phyloP scores from a whole-genome alignment of 495 filamentous ascomycete genomes.

The Choiromyces venosus region DNA sequence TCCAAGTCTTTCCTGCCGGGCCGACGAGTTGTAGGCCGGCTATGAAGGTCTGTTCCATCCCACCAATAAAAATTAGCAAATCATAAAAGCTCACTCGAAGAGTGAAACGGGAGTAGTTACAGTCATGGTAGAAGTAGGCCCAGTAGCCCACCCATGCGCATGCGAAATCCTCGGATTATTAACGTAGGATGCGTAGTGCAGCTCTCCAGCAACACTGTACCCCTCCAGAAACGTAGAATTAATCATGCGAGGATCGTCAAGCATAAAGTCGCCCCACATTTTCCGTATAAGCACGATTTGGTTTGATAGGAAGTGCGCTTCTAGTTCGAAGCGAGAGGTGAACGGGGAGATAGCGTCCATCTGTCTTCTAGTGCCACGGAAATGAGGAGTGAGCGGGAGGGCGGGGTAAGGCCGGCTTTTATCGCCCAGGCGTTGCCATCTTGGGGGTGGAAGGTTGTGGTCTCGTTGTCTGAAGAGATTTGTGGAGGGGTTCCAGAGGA shows the following conservation, averaged over 20 bases:
- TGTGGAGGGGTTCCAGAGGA: conserved; percentile 42
- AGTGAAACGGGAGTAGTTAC: too few species aligned
- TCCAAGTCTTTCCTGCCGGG: conserved; percentile 52
- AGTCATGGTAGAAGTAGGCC: conserved; percentile 28
- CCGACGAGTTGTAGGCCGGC: conserved; percentile 53
- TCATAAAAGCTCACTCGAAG: too few species aligned
- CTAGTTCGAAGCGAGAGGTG: conserved; percentile 60
- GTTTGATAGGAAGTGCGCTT: conserved; percentile 54
- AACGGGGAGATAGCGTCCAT: conserved; percentile 61
- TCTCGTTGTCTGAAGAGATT: conserved; percentile 45
- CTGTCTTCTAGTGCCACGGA: conserved; percentile 50
- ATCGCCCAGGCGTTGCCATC: conserved; percentile 49
- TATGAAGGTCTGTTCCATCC: conserved; percentile 48
- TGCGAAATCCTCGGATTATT: conserved; percentile 55
- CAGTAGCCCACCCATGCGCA: conserved; percentile 44
- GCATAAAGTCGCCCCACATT: conserved; percentile 60
- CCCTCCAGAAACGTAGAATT: conserved; percentile 62
- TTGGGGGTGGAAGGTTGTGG: conserved; percentile 46
- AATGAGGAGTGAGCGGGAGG: conserved; percentile 39
- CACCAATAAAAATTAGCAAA: conserved; percentile 43
- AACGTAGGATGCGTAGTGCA: conserved; percentile 55
- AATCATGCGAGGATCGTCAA: conserved; percentile 57
- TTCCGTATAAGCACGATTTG: conserved; percentile 53
- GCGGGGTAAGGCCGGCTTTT: conserved; percentile 40
- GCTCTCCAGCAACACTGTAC: conserved; percentile 54